Evolutionary conservation across 2,329 filamentous ascomycete species (phyloP), one percentile per base, ranked within the genome.

Genomic region (Madurella mycetomatis): DNA sequence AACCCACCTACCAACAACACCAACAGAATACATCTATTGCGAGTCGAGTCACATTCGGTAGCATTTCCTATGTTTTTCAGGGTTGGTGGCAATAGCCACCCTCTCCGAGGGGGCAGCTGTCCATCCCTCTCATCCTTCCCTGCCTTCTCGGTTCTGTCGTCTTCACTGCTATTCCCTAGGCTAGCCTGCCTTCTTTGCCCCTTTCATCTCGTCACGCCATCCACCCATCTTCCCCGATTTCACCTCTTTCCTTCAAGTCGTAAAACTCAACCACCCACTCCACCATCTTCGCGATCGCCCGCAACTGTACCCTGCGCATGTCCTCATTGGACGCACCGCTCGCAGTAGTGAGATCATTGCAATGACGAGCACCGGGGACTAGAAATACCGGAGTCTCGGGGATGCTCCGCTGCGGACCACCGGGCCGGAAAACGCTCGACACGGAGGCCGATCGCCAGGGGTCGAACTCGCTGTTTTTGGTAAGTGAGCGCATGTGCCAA

Each of bases 401-500:
- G 0, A 75, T 80, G 11, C 75, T 74, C 51, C 66, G 13, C 15
- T 84, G 65, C 1, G 81, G 79, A 0, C 83, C 82, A 5, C 74
- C 78, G 0, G 81, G 79, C 17, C 81, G 72, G 63, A 76, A 75
- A 25, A 74, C 70, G 16, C 78, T 79, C 1, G 75, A 77, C 0
- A 85, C 75, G 4, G 75, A 75, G 0, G 77, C 73, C 4, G 79
- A 74, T 34, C 76, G 72, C 83, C 82, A 85, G 5, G 82, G 83
- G 64, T 86, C 83, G 52, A 72, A 79, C 65, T 82, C 72, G 42
- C 78, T 66, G 34, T 37, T 37, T 50, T 31, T 15, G 16, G 41
- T 60, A 5, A 25, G 17, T 46, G 7, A 11, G 2, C 43, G 31
- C 3, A 4, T 18, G 7, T 3, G 12, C 17, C 12, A 25, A 13